Base-by-base conservation (phyloP, 2,329 filamentous ascomycete genomes). In the Capronia americana region DNA sequence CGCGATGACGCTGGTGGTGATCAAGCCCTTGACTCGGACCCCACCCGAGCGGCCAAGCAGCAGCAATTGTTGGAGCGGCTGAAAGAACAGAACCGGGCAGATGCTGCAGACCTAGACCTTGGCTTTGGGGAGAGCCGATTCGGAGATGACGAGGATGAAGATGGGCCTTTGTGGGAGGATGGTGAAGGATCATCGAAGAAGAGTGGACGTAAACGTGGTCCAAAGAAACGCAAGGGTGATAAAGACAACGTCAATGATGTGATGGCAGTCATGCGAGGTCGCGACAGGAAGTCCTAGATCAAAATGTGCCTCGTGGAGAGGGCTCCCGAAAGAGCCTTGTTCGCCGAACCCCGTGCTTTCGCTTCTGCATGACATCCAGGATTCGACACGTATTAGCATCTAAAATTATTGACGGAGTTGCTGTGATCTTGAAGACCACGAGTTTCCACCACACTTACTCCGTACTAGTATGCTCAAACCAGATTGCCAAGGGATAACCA, bases 81-180 rank as follows among this genome's bases (percentile, higher is more conserved):
- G 79, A 72, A 68, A 54, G 53, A 76, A 74, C 44, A 60, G 32
- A 63, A 70, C 23, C 77, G 75, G 12, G 80, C 84, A 68, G 83
- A 84, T 66, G 79, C 80, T 5, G 87, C 87, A 1, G 86, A 99
- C 79, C 86, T 99, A 80, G 95, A 99, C 75, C 87, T 98, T 83
- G 94, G 93, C 67, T 98, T 99, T 75, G 95, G 95, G 38, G 92
- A 89, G 23, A 95, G 90, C 74, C 86, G 94, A 30, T 90, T 92
- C 74, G 93, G 92, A 61, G 95, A 97, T 74, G 93, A 93, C 57
- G 93, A 93, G 66, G 93, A 96, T 70, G 86, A 90, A 70, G 91
- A 93, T 48, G 75, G 79, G 78, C 93, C 62, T 88, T 87, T 46
- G 81, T 87, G 73, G 92, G 77, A 79, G 64, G 77, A 75, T 34